A percentile compares a stretch with the other conserved stretches of the same genome.
phyloP scores from a whole-genome alignment of 108 stramenopile genomes.

The Cyclostephanos tholiformis region DNA sequence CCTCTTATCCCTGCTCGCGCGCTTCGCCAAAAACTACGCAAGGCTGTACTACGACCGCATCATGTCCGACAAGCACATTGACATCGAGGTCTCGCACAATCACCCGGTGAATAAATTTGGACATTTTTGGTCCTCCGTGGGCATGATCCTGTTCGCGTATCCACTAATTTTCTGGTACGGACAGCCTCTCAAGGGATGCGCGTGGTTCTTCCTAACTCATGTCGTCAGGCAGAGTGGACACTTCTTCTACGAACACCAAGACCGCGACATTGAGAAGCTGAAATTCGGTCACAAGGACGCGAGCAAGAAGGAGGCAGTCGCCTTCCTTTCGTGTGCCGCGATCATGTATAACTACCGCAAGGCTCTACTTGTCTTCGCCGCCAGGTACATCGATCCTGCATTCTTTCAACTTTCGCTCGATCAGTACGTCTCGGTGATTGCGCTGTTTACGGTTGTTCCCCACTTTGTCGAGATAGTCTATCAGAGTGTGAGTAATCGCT shows the following conservation, averaged over 20 bases:
- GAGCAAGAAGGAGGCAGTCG: slow-evolving; percentile 57
- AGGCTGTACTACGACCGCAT: slow-evolving; percentile 50
- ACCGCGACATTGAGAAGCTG: slow-evolving; percentile 61
- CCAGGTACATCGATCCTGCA: slow-evolving; percentile 39
- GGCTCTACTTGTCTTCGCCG: slow-evolving; percentile 25
- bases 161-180: slow-evolving; percentile 51
- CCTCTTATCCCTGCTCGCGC: slow-evolving; percentile 13
- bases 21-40: slow-evolving; percentile 43
- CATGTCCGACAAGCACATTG: slow-evolving; percentile 62
- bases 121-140: slow-evolving; percentile 56
- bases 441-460: slow-evolving; percentile 54
- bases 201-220: slow-evolving; percentile 56
- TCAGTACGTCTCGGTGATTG: slow-evolving; percentile 51
- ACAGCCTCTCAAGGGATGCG: slow-evolving; percentile 48
- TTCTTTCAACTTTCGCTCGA: slow-evolving; percentile 48
- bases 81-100: slow-evolving; percentile 61
- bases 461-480: slow-evolving; percentile 59
- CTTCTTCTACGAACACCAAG: slow-evolving; percentile 67
- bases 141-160: slow-evolving; percentile 59
- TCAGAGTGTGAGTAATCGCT: slow-evolving; percentile 29
- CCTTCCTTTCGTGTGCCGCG: slow-evolving; percentile 43
- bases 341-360: slow-evolving; percentile 38
- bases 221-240: slow-evolving; percentile 55
- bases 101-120: slow-evolving; percentile 65
- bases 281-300: slow-evolving; percentile 66